These are phyloP conservation scores for Verticillium albo-atrum DNA, from an alignment of 2,329 filamentous ascomycete species.

Conservation along the genomic window DNA sequence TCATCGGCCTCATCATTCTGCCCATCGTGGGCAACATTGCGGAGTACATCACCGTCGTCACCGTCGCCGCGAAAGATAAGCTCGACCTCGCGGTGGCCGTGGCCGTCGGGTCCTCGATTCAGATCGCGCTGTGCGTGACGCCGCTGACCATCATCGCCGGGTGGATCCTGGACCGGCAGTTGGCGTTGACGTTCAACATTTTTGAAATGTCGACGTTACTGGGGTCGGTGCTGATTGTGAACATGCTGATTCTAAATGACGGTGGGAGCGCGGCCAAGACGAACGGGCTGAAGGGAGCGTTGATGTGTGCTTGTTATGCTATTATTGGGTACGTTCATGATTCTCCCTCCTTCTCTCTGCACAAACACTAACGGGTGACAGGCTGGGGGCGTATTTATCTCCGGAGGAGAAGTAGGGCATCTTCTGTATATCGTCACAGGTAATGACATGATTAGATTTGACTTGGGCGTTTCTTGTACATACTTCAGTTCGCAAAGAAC, in stretches of 20 bases:
- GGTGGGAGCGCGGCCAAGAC: slow-evolving; percentile 61
- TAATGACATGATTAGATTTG: neutral
- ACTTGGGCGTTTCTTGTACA: neutral
- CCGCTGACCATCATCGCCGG: slow-evolving; percentile 56
- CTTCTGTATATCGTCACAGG: neutral
- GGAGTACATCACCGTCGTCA: slow-evolving; percentile 59
- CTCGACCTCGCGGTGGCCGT: slow-evolving; percentile 59
- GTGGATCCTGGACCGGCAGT: slow-evolving; percentile 50
- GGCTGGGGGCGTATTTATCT: slow-evolving; percentile 6
- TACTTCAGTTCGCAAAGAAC: neutral
- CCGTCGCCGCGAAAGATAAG: slow-evolving; percentile 55
- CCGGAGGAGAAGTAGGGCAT: neutral
- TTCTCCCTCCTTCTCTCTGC: neutral
- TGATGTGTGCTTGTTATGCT: slow-evolving; percentile 49
- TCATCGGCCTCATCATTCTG: slow-evolving; percentile 58
- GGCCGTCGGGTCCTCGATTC: slow-evolving; percentile 55
- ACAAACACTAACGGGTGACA: neutral
- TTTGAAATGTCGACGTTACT: slow-evolving; percentile 74
- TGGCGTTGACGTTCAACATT: slow-evolving; percentile 67
- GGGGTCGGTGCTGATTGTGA: slow-evolving; percentile 66
- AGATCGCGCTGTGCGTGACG: slow-evolving; percentile 58
- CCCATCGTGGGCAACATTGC: slow-evolving; percentile 60
- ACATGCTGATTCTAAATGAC: slow-evolving; percentile 70
- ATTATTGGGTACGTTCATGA: slow-evolving; percentile 41
- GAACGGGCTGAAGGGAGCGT: slow-evolving; percentile 45